Evolutionary conservation across 2,329 filamentous ascomycete genomes (phyloP).

Genomic region (Aspergillus viridinutans): DNA sequence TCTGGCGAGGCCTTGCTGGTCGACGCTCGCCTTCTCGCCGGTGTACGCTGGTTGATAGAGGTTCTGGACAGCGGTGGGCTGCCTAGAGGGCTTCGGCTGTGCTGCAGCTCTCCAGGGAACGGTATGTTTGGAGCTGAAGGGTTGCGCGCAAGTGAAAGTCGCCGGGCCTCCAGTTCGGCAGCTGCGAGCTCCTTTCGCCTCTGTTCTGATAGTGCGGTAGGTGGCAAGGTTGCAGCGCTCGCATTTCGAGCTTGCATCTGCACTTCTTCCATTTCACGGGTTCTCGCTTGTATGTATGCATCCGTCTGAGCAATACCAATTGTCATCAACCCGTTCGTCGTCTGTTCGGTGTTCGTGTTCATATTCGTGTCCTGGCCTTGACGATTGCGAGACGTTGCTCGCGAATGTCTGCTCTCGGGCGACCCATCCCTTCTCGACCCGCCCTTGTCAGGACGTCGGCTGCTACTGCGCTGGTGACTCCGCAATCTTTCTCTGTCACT

Average conservation of each 20-base stretch:
- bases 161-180: conserved; percentile 80
- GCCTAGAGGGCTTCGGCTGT: conserved; percentile 42
- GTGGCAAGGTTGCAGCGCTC: conserved; percentile 18
- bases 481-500: conserved; percentile 45
- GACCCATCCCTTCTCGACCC: conserved; percentile 45
- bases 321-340: conserved; percentile 6
- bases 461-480: conserved; percentile 50
- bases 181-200: conserved; percentile 72
- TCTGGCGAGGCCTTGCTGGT: conserved; percentile 38
- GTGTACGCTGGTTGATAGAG: conserved; percentile 30
- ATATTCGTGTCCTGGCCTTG: conserved; percentile 23
- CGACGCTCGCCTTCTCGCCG: conserved; percentile 28
- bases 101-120: conserved; percentile 58
- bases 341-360: conserved; percentile 5
- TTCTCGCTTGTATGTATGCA: conserved; percentile 3
- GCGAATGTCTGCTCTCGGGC: conserved; percentile 40
- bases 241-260: conserved; percentile 22
- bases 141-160: conserved; percentile 75
- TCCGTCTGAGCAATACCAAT: conserved; percentile 10
- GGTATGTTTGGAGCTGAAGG: conserved; percentile 77
- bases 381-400: conserved; percentile 34
- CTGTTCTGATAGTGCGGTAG: conserved; percentile 53
- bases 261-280: conserved; percentile 5
- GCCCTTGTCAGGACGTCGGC: conserved; percentile 44
- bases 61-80: conserved; percentile 37